Evolutionary conservation across 2,329 filamentous ascomycete species (phyloP), one percentile per base, ranked within the genome.

Genomic region (Fragosphaeria purpurea): DNA sequence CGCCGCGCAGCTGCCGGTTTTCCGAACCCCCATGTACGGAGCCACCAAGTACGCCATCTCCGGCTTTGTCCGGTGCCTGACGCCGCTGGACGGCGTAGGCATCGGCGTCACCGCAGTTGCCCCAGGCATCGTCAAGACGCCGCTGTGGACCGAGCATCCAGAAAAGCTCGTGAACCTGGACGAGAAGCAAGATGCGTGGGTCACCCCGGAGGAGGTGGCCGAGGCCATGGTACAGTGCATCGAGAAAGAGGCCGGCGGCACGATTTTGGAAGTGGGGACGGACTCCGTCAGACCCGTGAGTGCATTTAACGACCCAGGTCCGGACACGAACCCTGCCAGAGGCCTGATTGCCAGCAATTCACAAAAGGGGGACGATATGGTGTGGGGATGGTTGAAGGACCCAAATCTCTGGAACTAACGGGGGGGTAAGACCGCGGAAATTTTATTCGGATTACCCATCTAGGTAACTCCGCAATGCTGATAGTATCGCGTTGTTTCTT

Each of bases 101-200:
- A 64, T 75, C 13, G 58, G 69, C 0, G 68, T 75, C 37, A 69
- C 61, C 44, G 70, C 66, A 0, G 68, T 75, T 0, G 70, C 71
- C 0, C 73, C 72, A 0, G 71, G 69, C 0, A 47, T 72, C 1
- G 67, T 74, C 0, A 58, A 61, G 7, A 75, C 73, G 1, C 72
- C 72, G 3, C 53, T 75, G 4, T 73, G 71, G 69, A 66, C 60
- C 0, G 71, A 74, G 2, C 54, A 71, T 38, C 66, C 69, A 0
- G 70, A 74, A 54, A 74, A 72, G 54, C 52, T 72, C 8, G 10
- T 43, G 31, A 22, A 33, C 6, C 4, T 48, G 13, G 57, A 58
- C 12, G 61, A 70, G 32, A 52, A 50, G 4, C 52, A 58, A 31
- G 69, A 71, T 49, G 60, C 52, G 0, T 74, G 70, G 70, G 65